Evolutionary conservation across 2,329 filamentous ascomycete species (phyloP), one percentile per base, ranked within the genome.

Genomic region (Fusarium duplospermum): DNA sequence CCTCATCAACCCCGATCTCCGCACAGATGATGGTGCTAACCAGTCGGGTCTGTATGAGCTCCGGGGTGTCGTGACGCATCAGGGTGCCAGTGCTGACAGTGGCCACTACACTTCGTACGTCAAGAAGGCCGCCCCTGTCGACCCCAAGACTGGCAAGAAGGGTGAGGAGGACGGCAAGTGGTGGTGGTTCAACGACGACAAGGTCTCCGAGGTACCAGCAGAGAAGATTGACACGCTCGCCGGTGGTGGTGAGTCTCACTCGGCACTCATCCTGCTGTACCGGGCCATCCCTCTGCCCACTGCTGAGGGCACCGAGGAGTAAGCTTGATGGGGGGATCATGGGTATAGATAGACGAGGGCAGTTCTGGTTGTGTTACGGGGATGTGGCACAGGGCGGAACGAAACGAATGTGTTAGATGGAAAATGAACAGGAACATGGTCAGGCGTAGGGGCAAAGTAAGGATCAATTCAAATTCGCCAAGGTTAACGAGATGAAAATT

Each of bases 141-240:
- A 97, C 77, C 88, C 92, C 18, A 90, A 91, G 79, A 94, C 92
- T 22, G 94, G 94, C 75, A 94, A 94, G 86, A 87, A 90, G 78
- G 91, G 90, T 63, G 91, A 93, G 79, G 94, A 97, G 80, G 94
- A 97, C 80, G 95, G 94, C 76, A 98, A 95, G 79, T 99, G 96
- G 96, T 99, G 96, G 96, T 99, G 96, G 96, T 99, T 99, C 89
- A 98, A 99, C 83, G 96, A 99, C 79, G 96, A 99, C 81, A 97
- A 95, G 86, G 96, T 99, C 36, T 91, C 93, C 16, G 96, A 99
- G 86, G 96, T 99, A 31, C 91, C 94, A 18, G 87, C 90, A 29
- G 96, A 98, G 78, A 96, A 97, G 87, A 97, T 99, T 75, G 93
- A 96, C 81, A 93, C 92, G 4, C 88, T 99, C 61, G 90, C 95